Base-by-base conservation (phyloP, 2,329 filamentous ascomycete genomes). In the Ophiostoma ulmi region DNA sequence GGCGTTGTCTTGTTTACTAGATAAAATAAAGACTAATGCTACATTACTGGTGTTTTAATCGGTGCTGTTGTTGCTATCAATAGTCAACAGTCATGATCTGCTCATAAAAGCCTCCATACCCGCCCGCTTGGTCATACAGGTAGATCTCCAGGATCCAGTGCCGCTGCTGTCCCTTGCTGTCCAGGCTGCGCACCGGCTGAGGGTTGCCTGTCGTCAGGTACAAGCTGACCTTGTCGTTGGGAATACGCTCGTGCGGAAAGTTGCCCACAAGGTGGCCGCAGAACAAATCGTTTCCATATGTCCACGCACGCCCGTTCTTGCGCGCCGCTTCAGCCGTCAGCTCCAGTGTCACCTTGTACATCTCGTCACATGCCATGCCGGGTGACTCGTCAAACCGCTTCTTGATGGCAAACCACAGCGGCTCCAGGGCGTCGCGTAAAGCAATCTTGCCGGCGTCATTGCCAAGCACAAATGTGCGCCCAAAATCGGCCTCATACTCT, bases 91-190 rank as follows among this genome's bases (percentile, higher is more conserved):
- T 71, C 55, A 71, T 17, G 17, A 71, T 68, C 66, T 70, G 70
- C 66, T 70, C 69, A 26, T 31, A 68, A 41, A 70, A 70, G 3
- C 70, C 70, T 10, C 64, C 69, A 13, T 58, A 68, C 35, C 66
- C 65, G 22, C 65, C 65, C 52, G 17, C 31, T n/a, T 68, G 39
- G 58, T 71, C 66, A 22, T 41, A 58, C 52, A 70, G 39, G n/a
- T 68, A 68, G 14, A 70, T 68, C 41, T 68, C 70, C 31, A 70
- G 65, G n/a, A 70, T 70, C 69, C 69, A 70, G 66, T 70, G 66
- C 26, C 69, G 69, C 66, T 70, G 22, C 52, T 52, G 65, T 20
- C 69, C 69, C 48, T 70, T 64, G 17, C 41, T 67, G 26, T 68
- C 58, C 20, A 68, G 52, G 20, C 39, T 64, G 20, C 69, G 65